These are phyloP conservation scores for Microdochium bolleyi DNA, from an alignment of 2,329 filamentous ascomycete species.

Conservation along the genomic window DNA sequence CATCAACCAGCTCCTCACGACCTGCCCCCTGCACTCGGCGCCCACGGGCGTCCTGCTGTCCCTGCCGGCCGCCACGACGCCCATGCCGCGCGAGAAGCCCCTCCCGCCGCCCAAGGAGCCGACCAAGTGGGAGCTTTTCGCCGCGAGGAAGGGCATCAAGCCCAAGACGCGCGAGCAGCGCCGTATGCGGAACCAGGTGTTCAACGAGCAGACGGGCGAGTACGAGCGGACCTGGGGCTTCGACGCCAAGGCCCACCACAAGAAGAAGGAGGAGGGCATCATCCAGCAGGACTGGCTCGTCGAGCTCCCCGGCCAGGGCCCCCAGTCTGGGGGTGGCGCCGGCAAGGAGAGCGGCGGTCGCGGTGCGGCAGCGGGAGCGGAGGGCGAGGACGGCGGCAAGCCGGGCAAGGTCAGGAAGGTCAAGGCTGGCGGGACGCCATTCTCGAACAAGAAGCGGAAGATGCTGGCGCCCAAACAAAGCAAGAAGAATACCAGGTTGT, in stretches of 20 bases:
- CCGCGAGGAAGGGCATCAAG: constrained; percentile 93
- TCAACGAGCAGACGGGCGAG: constrained; percentile 75
- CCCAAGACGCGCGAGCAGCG: constrained; percentile 73
- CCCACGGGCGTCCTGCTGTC: constrained; percentile 66
- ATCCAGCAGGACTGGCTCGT: constrained; percentile 75
- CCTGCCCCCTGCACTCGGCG: constrained; percentile 69
- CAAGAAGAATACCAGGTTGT: too few species aligned
- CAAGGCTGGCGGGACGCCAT: constrained; percentile 50
- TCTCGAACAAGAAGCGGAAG: constrained; percentile 45
- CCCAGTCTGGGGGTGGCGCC: constrained; percentile 39
- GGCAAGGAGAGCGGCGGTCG: constrained; percentile 11
- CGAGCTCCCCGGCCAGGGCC: constrained; percentile 71
- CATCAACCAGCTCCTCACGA: constrained; percentile 89
- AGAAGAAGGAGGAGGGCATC: constrained; percentile 70
- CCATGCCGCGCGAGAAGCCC: constrained; percentile 85
- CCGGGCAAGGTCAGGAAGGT: constrained; percentile 51
- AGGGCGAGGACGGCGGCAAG: constrained; percentile 28
- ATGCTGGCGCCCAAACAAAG: constrained; percentile 25
- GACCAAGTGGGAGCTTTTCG: constrained; percentile 95
- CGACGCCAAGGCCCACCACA: constrained; percentile 14
- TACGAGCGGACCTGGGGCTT: constrained; percentile 96
- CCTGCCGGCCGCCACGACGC: constrained; percentile 62
- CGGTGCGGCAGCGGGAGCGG: constrained; percentile 4
- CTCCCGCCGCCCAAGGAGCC: constrained; percentile 72
- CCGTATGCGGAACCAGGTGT: constrained; percentile 63